Evolutionary conservation across 1,284 basidiomycete species (phyloP), one percentile per base, ranked within the genome.

Genomic region (Dichomitus squalens): DNA sequence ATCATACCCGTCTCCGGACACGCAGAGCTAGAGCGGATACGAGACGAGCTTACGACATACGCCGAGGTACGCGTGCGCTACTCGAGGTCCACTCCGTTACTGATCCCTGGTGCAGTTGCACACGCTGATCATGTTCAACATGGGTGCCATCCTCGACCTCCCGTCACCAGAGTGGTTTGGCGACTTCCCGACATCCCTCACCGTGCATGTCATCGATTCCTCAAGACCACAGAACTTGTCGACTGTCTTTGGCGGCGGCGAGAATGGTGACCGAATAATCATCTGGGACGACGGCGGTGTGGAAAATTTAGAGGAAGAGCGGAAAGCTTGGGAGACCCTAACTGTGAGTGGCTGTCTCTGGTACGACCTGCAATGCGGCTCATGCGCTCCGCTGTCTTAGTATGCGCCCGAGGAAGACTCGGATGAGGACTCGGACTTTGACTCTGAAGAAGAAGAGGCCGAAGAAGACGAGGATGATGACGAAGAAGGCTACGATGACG

Each of bases 141-240:
- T 99, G 74, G 97, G 97, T 40, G 88, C 90, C 1, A 86, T 96
- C 50, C 81, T 95, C 34, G 92, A 96, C 62, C 79, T 99, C 7
- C 84, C 92, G 1, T 83, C 84, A 2, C 69, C 78, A 4, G 80
- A 83, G 33, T 92, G 89, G 88, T 90, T 93, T 71, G 90, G 90
- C 14, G 81, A 84, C 48, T 90, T 90, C 67, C 68, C 77, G 40
- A 67, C 76, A 4, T 76, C 77, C 63, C 78, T 89, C 29, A 85
- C 83, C 18, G 83, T 95, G 29, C 97, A 99, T 76, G 87, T 99
- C 67, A 92, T 99, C 73, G 97, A 99, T 73, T 93, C 95, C 7
- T 87, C 90, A 52, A 84, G 97, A 36, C 97, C 97, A 5, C 89
- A 93, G 73, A 95, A 96, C 73, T 79, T 99, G 68, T 83, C 88